phyloP scores from a whole-genome alignment of 192 early-diverging fungal genomes.

The Linnemannia elongata region DNA sequence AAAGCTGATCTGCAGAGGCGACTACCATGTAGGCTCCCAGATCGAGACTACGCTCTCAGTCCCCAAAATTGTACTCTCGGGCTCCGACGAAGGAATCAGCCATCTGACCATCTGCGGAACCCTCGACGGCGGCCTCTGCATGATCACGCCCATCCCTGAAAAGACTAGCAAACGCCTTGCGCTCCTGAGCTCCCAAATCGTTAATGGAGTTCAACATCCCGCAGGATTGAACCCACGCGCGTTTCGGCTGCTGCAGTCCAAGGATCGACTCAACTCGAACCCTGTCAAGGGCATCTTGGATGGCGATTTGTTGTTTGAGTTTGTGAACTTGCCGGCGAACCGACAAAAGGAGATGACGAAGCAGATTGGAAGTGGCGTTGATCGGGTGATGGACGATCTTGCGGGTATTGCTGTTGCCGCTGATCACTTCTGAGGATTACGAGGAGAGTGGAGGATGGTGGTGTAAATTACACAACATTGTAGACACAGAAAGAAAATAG shows the following conservation, averaged over 20 bases:
- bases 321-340: slow-evolving; percentile 73
- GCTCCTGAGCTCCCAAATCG: slow-evolving; percentile 87
- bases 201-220: slow-evolving; percentile 82
- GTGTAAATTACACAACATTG: background rate
- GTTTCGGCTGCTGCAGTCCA: slow-evolving; percentile 74
- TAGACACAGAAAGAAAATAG: background rate
- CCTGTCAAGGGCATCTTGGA: slow-evolving; percentile 88
- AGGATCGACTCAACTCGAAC: slow-evolving; percentile 76
- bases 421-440: slow-evolving; percentile 78
- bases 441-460: background rate
- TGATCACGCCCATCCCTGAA: slow-evolving; percentile 87
- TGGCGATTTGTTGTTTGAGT: slow-evolving; percentile 84
- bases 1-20: slow-evolving; percentile 90
- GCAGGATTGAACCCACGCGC: slow-evolving; percentile 95
- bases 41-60: slow-evolving; percentile 76
- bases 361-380: slow-evolving; percentile 87
- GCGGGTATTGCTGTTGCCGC: slow-evolving; percentile 72
- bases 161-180: slow-evolving; percentile 93
- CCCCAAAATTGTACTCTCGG: slow-evolving; percentile 50
- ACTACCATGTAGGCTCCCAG: slow-evolving; percentile 87
- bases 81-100: slow-evolving; percentile 43
- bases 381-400: slow-evolving; percentile 88
- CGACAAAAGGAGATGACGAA: slow-evolving; percentile 90
- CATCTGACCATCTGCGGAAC: slow-evolving; percentile 66
- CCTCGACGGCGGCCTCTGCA: slow-evolving; percentile 75